These are phyloP conservation scores for Nitzschia sp. DNA, from an alignment of 108 stramenopile genomes.

Conservation along the genomic window DNA sequence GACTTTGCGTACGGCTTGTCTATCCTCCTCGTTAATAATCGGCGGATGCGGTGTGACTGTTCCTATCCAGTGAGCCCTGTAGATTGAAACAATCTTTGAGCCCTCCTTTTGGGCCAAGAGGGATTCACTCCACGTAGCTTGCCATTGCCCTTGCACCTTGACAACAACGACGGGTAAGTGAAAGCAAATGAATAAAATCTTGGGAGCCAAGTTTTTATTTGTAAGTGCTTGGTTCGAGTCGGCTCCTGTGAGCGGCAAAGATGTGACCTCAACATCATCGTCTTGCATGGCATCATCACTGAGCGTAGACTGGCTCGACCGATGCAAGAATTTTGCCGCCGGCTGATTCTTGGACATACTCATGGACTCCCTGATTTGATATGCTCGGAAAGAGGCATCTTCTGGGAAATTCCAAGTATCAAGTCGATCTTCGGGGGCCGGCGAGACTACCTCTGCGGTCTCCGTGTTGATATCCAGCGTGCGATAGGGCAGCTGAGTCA, in stretches of 20 bases:
- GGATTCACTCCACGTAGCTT: conserved; percentile 92
- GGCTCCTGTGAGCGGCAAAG: neutral
- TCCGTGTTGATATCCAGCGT: conserved; percentile 62
- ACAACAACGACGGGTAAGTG: conserved; percentile 93
- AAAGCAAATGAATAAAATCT: conserved; percentile 93
- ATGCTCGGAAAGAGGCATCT: conserved; percentile 68
- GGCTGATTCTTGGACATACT: conserved; percentile 4
- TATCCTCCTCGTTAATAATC: conserved; percentile 68
- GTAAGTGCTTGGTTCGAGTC: neutral
- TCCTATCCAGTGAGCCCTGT: conserved; percentile 92
- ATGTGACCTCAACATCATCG: conserved; percentile 40
- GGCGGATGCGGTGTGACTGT: conserved; percentile 82
- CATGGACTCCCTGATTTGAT: conserved; percentile 55
- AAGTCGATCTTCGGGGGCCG: conserved; percentile 45
- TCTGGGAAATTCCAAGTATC: conserved; percentile 75
- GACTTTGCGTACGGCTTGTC: conserved; percentile 68
- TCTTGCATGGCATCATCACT: conserved; percentile 29
- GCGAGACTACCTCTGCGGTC: conserved; percentile 24
- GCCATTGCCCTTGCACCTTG: conserved; percentile 65
- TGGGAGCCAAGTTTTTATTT: conserved; percentile 21
- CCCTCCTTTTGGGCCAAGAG: conserved; percentile 91
- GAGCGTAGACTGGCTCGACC: conserved; percentile 18
- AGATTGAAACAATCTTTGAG: conserved; percentile 61
- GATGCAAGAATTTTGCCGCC: neutral
- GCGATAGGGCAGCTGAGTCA: conserved; percentile 64